These are phyloP conservation scores for Rhynchospora pubera DNA, from an alignment of 176 grass and related monocot species.

Conservation along the genomic window DNA sequence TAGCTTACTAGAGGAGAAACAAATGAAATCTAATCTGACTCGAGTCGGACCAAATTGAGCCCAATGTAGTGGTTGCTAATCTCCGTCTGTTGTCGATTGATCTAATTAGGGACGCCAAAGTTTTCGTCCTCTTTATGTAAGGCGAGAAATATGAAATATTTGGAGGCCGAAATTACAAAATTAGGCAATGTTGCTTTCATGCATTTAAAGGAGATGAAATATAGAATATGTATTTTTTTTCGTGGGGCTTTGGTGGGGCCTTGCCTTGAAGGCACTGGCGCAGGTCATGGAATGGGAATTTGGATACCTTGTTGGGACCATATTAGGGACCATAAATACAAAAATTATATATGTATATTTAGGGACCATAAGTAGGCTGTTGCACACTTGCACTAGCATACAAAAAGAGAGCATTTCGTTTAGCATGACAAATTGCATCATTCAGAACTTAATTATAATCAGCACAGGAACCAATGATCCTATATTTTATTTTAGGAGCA, in stretches of 20 bases:
- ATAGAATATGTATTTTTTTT: background rate
- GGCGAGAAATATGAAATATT: background rate
- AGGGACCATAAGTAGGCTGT: background rate
- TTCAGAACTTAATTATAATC: too few species aligned
- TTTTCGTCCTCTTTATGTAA: background rate
- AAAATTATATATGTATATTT: background rate
- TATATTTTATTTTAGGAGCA: too few species aligned
- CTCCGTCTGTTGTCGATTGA: background rate
- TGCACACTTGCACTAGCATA: background rate
- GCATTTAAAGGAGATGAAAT: background rate
- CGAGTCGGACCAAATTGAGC: conserved; percentile 2
- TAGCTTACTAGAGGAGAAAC: background rate
- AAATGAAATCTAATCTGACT: conserved; percentile 5
- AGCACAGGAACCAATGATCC: too few species aligned
- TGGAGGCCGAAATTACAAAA: background rate
- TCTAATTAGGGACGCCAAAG: background rate
- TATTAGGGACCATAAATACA: background rate
- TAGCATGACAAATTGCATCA: too few species aligned
- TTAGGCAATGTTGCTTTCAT: background rate
- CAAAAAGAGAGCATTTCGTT: background rate
- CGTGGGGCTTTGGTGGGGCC: background rate
- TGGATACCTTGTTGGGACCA: background rate
- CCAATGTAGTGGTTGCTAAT: background rate
- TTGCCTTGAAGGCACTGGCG: background rate
- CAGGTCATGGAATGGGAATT: background rate